Percentiles rank a stretch among this genome's conserved stretches.
These are phyloP conservation scores for Diplosphaera chodatii DNA, from an alignment of 139 green algal species.

Conservation along the genomic window DNA sequence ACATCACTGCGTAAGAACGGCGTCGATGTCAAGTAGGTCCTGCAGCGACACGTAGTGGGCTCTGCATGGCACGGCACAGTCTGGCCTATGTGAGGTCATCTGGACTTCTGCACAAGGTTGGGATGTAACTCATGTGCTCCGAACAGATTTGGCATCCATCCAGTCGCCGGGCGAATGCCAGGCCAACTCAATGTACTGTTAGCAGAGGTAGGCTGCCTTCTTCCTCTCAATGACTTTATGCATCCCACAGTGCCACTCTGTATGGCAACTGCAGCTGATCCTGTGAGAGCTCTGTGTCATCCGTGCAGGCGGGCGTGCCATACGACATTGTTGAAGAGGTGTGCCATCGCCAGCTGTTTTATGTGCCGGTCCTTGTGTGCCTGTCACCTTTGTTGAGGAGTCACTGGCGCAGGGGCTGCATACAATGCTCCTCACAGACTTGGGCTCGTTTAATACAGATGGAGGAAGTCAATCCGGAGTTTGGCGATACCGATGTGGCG, in stretches of 20 bases:
- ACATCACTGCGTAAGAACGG: conserved; percentile 45
- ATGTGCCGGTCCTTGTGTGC: too few relatives aligned
- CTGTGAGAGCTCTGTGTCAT: too few relatives aligned
- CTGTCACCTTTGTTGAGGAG: too few relatives aligned
- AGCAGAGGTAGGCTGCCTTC: too few relatives aligned
- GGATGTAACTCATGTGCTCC: neutral
- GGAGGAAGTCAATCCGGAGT: conserved; percentile 61
- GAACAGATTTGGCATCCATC: conserved; percentile 75
- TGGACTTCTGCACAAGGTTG: too few relatives aligned
- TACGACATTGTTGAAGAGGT: conserved; percentile 52
- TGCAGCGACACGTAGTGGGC: neutral
- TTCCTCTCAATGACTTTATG: too few relatives aligned
- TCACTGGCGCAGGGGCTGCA: too few relatives aligned
- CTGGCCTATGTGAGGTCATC: too few relatives aligned
- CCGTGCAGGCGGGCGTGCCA: conserved; percentile 69
- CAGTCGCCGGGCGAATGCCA: conserved; percentile 80
- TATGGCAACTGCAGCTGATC: too few relatives aligned
- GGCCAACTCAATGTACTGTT: conserved; percentile 95
- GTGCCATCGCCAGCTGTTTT: neutral
- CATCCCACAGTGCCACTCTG: too few relatives aligned
- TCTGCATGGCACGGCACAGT: neutral
- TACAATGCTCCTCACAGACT: too few relatives aligned
- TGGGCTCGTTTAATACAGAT: conserved; percentile 24
- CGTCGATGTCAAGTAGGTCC: conserved; percentile 36
- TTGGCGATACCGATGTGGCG: conserved; percentile 66